Base-by-base conservation (phyloP, 192 early-diverging fungal species). In the Coemansia sp. region DNA sequence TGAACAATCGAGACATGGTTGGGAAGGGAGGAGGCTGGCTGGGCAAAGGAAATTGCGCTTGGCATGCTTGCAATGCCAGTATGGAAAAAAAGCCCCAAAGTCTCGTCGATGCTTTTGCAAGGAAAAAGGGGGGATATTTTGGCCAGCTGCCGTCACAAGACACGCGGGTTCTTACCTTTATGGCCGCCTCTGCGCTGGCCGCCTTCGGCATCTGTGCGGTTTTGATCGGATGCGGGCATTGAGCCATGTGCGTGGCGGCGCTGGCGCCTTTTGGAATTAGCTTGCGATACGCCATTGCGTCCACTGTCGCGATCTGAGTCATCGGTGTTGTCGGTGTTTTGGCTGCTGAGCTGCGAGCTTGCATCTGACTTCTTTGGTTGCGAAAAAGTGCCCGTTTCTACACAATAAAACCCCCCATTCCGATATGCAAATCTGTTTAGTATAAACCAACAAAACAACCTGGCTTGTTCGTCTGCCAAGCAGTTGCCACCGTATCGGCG, bases 251-350 rank as follows among this genome's bases (percentile, higher is more conserved):
- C 40, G 32, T 40, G 59, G 11, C 40, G 40, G 28, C 48, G 50
- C 42, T 53, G 47, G 47, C 47, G 47, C 31, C 8, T 32, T 30
- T 31, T n/a, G 8, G 28, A 15, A 31, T 49, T 49, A 17, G 15
- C 16, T 15, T 16, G 14, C 8, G 28, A 28, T 16, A 30, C 12
- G 53, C 53, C 53, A 31, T 56, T 56, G 36, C 45, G 56, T 16
- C 32, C 43, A 26, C 41, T 20, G 42, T 46, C 36, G 37, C 47
- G 34, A 20, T 58, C 56, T 30, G 56, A 58, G 21, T 58, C 56
- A 46, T 58, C 56, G 23, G 56, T 49, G 56, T 45, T 57, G n/a
- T 47, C 44, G 30, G 15, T 42, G 12, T 38, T 58, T 47, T 58
- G 51, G 18, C 51, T 14, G 20, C 8, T 40, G 51, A 32, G 49